Base-by-base conservation (phyloP, 352 stramenopile species). In the Bremia lactucae region DNA sequence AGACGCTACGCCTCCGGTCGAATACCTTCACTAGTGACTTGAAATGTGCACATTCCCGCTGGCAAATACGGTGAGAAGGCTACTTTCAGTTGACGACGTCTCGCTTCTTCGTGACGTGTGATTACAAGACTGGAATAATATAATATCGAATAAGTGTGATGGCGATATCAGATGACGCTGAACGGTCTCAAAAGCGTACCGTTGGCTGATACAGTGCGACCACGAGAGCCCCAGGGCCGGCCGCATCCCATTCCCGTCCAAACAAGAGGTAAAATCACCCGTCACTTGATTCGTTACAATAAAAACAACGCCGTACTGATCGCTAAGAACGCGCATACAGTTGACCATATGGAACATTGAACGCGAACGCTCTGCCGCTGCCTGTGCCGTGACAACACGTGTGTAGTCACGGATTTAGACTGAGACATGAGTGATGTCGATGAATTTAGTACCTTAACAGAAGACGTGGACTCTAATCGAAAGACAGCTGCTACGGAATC, bases 131-230 rank as follows among this genome's bases (percentile, higher is more conserved):
- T 86, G 46, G 33, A 11, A 31, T 25, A 13, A 39, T 19, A 9
- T 14, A 25, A 51, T 13, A 16, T 6, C 22, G 14, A 33, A 20
- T 23, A 21, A 23, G 13, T 16, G 19, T 36, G 31, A 13, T 4
- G 6, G 44, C 21, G 29, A 25, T 38, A 36, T 50, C 34, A 59
- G 21, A 26, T 19, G 24, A 33, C 23, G 31, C 21, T 34, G n/a
- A 14, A 49, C 23, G 26, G 24, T 23, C 18, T 24, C 16, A 33
- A 4, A 11, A 29, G 55, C 60, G 43, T 55, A 85, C 72, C 78
- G 58, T 48, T 91, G 79, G 53, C 87, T 88, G 57, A 91, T 65
- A 60, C 79, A 91, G 59, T 83, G 73, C 21, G 79, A 84, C 79
- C 79, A 91, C 2, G 79, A 87, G 3, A 88, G 45, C 0, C 79